These are phyloP conservation scores for Solanum verrucosum DNA, from an alignment of 257 asterid genomes.

Conservation along the genomic window DNA sequence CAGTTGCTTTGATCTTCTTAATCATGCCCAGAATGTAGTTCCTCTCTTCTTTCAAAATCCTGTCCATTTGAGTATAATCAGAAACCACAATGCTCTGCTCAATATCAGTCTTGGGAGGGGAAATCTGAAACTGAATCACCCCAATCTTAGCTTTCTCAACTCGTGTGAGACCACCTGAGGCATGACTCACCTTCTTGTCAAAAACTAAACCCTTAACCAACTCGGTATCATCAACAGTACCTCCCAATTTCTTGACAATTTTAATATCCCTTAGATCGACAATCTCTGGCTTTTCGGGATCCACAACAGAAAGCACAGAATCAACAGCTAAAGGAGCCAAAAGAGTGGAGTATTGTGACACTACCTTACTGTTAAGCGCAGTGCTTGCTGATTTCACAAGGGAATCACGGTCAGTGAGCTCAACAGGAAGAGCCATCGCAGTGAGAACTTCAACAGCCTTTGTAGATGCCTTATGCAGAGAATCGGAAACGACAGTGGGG, in stretches of 20 bases:
- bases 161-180: conserved; percentile 84
- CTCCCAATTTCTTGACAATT: conserved; percentile 88
- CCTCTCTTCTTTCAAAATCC: conserved; percentile 97
- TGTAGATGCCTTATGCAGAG: conserved; percentile 59
- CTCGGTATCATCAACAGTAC: conserved; percentile 94
- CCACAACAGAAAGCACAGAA: conserved; percentile 86
- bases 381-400: conserved; percentile 78
- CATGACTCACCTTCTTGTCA: conserved; percentile 97
- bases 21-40: conserved; percentile 86
- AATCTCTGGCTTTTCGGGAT: conserved; percentile 78
- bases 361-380: conserved; percentile 81
- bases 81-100: conserved; percentile 97
- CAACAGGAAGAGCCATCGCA: conserved; percentile 84
- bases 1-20: conserved; percentile 89
- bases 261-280: conserved; percentile 89
- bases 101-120: conserved; percentile 96
- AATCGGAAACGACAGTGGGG: conserved; percentile 71
- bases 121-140: conserved; percentile 90
- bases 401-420: conserved; percentile 65
- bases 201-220: conserved; percentile 73
- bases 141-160: conserved; percentile 90
- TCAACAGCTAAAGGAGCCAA: conserved; percentile 98
- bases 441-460: conserved; percentile 69
- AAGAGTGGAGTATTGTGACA: conserved; percentile 87
- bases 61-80: conserved; percentile 96